Conservation (phyloP, 2,329 filamentous ascomycete genomes). For the Didymellaceae sp. region DNA sequence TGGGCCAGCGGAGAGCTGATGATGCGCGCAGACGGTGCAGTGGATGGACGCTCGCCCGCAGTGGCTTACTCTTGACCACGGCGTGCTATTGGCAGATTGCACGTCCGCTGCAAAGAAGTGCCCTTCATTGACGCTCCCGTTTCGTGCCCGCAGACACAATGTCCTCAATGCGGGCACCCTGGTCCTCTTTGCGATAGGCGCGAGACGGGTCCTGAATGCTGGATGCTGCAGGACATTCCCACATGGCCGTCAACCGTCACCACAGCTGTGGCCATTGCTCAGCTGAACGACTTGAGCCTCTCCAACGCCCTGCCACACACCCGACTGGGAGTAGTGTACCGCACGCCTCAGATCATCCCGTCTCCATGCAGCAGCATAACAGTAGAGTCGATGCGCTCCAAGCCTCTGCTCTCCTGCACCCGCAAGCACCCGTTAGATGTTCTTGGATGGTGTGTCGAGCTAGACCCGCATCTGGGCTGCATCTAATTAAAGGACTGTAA, state of each 20-base stretch:
- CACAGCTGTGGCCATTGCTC: background rate
- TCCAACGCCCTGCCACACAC: background rate
- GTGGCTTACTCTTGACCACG: conserved; percentile 7
- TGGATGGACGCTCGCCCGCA: background rate
- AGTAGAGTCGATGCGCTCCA: conserved; percentile 4
- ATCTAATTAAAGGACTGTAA: conserved; percentile 17
- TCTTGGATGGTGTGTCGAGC: conserved; percentile 2
- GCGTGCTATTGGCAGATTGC: conserved; percentile 7
- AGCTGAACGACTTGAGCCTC: conserved; percentile 7
- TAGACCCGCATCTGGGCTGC: conserved; percentile 8
- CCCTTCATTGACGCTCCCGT: background rate
- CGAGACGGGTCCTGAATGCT: conserved; percentile 1
- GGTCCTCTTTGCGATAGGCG: conserved; percentile 2
- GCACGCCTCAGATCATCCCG: conserved; percentile 2
- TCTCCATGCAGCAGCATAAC: conserved; percentile 5
- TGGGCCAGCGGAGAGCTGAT: conserved; percentile 8
- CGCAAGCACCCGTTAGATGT: background rate
- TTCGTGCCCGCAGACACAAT: background rate
- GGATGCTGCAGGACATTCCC: conserved; percentile 5
- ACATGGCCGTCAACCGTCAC: conserved; percentile 1
- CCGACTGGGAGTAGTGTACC: conserved; percentile 8
- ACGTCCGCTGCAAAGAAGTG: conserved; percentile 3
- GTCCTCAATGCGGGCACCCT: background rate
- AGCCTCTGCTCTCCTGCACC: background rate
- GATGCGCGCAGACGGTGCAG: background rate